A percentile compares a stretch with the other conserved stretches of the same genome.
phyloP scores from a whole-genome alignment of 331 rosid species.

The Acacia concinna region DNA sequence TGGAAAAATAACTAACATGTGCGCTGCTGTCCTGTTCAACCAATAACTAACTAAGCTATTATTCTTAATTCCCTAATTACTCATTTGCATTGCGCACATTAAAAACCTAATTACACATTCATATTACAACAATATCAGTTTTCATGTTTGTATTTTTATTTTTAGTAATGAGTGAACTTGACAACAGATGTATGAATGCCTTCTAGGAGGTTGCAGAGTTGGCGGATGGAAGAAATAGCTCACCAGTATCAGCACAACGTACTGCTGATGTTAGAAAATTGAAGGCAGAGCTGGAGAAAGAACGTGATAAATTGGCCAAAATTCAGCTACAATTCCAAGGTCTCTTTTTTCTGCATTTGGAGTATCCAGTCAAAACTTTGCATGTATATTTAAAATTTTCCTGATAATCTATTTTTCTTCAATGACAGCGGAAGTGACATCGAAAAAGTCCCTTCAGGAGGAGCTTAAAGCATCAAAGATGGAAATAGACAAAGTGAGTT shows the following conservation, averaged over 20 bases:
- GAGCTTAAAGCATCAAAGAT: conserved; percentile 63
- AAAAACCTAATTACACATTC: too few species aligned
- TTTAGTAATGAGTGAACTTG: conserved; percentile 89
- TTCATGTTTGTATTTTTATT: conserved; percentile 24
- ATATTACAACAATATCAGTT: too few species aligned
- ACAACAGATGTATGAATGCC: conserved; percentile 98
- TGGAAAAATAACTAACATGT: too few species aligned
- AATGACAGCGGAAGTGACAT: conserved; percentile 67
- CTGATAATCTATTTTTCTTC: conserved; percentile 29
- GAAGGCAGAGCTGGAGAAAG: conserved; percentile 68
- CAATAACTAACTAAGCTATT: too few species aligned
- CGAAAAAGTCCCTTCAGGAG: conserved; percentile 65
- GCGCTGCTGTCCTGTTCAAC: too few species aligned
- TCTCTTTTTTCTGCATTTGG: conserved; percentile 27
- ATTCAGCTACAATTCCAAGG: conserved; percentile 60
- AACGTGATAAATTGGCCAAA: conserved; percentile 48
- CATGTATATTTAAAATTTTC: conserved; percentile 3
- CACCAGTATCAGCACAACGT: conserved; percentile 41
- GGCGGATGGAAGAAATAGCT: conserved; percentile 55
- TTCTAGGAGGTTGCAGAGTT: conserved; percentile 95
- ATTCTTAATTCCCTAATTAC: too few species aligned
- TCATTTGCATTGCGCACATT: too few species aligned
- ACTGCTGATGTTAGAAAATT: conserved; percentile 55
- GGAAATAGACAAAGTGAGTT: conserved; percentile 75
- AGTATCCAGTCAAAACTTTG: conserved; percentile 21